These are phyloP conservation scores for Endogone sp. DNA, from an alignment of 192 early-diverging fungal genomes.

Conservation along the genomic window DNA sequence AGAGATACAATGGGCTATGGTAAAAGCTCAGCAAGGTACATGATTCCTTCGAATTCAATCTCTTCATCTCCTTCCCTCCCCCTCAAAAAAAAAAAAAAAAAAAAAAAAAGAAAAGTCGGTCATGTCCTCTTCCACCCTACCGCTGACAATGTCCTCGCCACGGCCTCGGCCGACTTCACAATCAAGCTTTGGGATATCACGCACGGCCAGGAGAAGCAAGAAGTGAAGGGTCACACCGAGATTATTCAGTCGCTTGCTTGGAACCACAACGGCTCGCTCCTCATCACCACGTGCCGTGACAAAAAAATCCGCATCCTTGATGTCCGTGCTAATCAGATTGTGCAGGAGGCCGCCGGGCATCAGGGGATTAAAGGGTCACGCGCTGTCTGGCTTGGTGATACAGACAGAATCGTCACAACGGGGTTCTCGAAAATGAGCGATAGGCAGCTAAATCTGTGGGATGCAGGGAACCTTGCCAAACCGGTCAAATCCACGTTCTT, in stretches of 20 bases:
- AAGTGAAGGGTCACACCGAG: slow-evolving; percentile 84
- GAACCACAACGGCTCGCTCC: slow-evolving; percentile 79
- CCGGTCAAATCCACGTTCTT: slow-evolving; percentile 76
- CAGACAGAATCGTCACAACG: slow-evolving; percentile 79
- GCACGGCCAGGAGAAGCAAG: slow-evolving; percentile 66
- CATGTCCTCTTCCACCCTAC: slow-evolving; percentile 97
- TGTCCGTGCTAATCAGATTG: slow-evolving; percentile 79
- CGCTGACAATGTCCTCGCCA: slow-evolving; percentile 90
- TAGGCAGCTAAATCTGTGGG: slow-evolving; percentile 94
- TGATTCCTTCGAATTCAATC: background rate
- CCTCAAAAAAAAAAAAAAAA: too few relatives aligned
- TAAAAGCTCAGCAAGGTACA: too few relatives aligned
- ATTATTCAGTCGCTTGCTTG: slow-evolving; percentile 89
- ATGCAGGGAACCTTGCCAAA: slow-evolving; percentile 57
- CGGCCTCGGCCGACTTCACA: slow-evolving; percentile 83
- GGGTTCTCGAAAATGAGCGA: slow-evolving; percentile 93
- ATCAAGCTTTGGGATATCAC: slow-evolving; percentile 95
- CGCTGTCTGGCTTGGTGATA: slow-evolving; percentile 84
- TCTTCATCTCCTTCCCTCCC: background rate
- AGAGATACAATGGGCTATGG: background rate
- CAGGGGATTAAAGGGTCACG: slow-evolving; percentile 96
- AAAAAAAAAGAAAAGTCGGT: slow-evolving; percentile 93
- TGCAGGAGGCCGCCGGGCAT: slow-evolving; percentile 78
- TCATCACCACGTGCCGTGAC: slow-evolving; percentile 94
- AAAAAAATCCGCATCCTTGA: slow-evolving; percentile 96